Base-by-base conservation (phyloP, 1,284 basidiomycete genomes). In the Rhizoctonia solani region DNA sequence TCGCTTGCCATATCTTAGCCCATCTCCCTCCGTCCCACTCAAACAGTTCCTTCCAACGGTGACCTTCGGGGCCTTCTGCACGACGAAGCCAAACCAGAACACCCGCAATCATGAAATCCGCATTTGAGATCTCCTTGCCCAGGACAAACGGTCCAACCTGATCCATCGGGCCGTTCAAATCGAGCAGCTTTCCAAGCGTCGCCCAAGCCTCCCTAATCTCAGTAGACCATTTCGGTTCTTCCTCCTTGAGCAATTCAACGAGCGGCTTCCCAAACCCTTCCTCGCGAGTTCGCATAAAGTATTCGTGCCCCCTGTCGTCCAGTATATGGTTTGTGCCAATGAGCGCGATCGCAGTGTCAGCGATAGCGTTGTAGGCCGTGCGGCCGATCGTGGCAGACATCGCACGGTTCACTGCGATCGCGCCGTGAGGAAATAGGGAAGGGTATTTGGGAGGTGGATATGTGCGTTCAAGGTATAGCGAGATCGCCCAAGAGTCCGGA, bases 401-500 rank as follows among this genome's bases (percentile, higher is more conserved):
- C 6, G 30, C 34, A 9, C 49, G 47, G 8, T 63, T 46, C 8
- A 63, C 47, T 23, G 59, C 49, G 16, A 29, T 52, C 30, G 59
- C 27, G 37, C 42, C 32, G 25, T 63, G 47, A 25, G 59, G 49
- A 19, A 53, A 63, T n/a, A 53, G 19, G n/a, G 59, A 23, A 1
- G 59, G 59, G 32, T 63, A 63, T n/a, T 14, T 29, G 2, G 59
- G 59, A 4, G 59, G 34, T 1, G 72, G 71, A 34, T 72, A 72
- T 2, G 39, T 68, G 39, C 61, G 49, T 25, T 72, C 72, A n/a
- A 72, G 69, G 39, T 71, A 72, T 14, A 52, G 14, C 8, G 72
- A 71, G 34, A 72, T 72, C 1, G 49, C 34, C n/a, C 47, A 65
- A 16, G 72, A 72, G 42, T 72, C 69, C 5, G 69, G 61, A 42